Evolutionary conservation across 2,329 filamentous ascomycete species (phyloP).

Genomic region (Colletotrichum sp.): DNA sequence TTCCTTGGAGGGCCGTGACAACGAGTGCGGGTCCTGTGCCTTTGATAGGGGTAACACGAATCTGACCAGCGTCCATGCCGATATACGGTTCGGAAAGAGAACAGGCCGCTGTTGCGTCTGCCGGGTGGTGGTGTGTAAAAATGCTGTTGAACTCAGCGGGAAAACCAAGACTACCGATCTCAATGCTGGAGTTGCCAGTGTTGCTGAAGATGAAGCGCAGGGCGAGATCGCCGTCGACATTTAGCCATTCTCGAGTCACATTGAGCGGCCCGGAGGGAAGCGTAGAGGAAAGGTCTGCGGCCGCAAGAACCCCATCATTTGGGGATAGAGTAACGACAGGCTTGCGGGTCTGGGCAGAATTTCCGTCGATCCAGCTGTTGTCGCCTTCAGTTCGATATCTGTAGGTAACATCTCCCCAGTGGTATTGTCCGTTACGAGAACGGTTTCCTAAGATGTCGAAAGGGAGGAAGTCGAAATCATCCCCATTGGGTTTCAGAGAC

Average conservation of each 20-base stretch:
- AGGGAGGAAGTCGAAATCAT: constrained; percentile 60
- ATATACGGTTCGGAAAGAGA: constrained; percentile 64
- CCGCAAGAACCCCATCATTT: constrained; percentile 33
- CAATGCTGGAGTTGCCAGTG: constrained; percentile 40
- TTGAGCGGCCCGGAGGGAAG: constrained; percentile 44
- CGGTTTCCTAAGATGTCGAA: constrained; percentile 53
- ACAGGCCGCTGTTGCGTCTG: constrained; percentile 54
- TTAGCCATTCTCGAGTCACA: constrained; percentile 57
- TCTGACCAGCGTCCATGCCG: constrained; percentile 61
- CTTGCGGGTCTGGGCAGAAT: constrained; percentile 48
- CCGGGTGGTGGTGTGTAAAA: constrained; percentile 54
- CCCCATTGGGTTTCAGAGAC: constrained; percentile 42
- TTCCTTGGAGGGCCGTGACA: constrained; percentile 53
- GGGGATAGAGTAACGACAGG: constrained; percentile 34
- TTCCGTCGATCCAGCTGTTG: constrained; percentile 47
- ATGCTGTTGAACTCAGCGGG: constrained; percentile 68
- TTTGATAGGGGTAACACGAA: constrained; percentile 54
- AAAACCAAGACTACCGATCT: constrained; percentile 62
- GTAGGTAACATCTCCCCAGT: constrained; percentile 64
- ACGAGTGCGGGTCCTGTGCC: constrained; percentile 59
- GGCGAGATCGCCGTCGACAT: constrained; percentile 51
- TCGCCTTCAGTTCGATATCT: constrained; percentile 51
- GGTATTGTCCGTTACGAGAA: constrained; percentile 54
- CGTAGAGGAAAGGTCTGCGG: constrained; percentile 45
- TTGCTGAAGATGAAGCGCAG: constrained; percentile 59